These are phyloP conservation scores for Radiomyces spectabilis DNA, from an alignment of 192 early-diverging fungal genomes.

Conservation along the genomic window DNA sequence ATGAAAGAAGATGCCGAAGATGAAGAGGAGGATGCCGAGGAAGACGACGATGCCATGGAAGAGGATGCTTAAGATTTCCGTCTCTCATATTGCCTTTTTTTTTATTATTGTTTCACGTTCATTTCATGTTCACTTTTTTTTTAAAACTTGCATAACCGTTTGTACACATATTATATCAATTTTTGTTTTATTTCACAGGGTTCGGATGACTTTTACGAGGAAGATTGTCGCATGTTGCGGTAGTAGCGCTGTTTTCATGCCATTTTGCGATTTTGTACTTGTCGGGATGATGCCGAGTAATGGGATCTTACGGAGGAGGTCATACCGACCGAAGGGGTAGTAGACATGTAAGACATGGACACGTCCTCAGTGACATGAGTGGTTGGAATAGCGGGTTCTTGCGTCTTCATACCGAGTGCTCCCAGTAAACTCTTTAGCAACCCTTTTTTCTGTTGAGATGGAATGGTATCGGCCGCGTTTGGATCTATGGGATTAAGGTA, in stretches of 20 bases:
- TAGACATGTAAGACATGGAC: background rate
- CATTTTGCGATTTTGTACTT: slow-evolving; percentile 2
- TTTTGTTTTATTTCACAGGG: background rate
- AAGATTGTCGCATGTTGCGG: too few species aligned
- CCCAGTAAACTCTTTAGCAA: slow-evolving; percentile 19
- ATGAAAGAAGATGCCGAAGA: slow-evolving; percentile 31
- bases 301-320: background rate
- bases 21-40: slow-evolving; percentile 19
- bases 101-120: too few species aligned
- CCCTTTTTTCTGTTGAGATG: slow-evolving; percentile 16
- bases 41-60: slow-evolving; percentile 15
- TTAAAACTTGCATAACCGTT: background rate
- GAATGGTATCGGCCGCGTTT: slow-evolving; percentile 9
- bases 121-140: background rate
- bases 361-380: background rate
- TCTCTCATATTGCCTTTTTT: background rate
- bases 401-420: slow-evolving; percentile 4
- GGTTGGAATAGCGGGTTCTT: background rate
- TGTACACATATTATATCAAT: background rate
- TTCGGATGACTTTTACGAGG: background rate
- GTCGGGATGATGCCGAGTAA: background rate
- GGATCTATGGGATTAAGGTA: slow-evolving; percentile 6
- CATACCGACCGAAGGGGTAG: too few species aligned
- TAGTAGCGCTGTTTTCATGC: background rate
- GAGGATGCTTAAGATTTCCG: slow-evolving; percentile 5